Evolutionary conservation across 192 early-diverging fungal species (phyloP), one percentile per base, ranked within the genome.

Genomic region (Coemansia sp.): DNA sequence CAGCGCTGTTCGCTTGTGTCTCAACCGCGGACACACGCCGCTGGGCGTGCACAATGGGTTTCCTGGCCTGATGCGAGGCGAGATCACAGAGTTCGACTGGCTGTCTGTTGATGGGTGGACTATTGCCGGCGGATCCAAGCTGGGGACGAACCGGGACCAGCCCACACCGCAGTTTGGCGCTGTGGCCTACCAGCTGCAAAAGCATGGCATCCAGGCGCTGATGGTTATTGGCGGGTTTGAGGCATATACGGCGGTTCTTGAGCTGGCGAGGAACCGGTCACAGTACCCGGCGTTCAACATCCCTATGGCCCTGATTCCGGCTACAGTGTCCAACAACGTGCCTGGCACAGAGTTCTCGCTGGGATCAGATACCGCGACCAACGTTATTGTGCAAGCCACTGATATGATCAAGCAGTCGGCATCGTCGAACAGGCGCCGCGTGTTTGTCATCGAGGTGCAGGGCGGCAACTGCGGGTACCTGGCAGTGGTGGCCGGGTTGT

Each of bases 221-320:
- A 71, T 99, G 66, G 81, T 99, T n/a, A 83, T 99, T 46, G 96
- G 96, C 70, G 96, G 96, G 3, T 99, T 99, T 65, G 96, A 99
- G 74, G 96, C 91, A 4, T 96, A 88, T 77, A 91, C 90, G 21
- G 84, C 92, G 2, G 82, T 93, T 59, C 61, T 93, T 6, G 84
- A 87, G 45, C 77, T 99, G 69, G 84, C 88, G 60, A 75, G 86
- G 20, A 87, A 85, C 40, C 81, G 96, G 43, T n/a, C 63, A 5
- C 76, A 88, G 67, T 99, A 95, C 70, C 96, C 96, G 38, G 91
- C 93, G 2, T 91, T 99, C 74, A 89, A 91, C 68, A 97, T 99
- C 67, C 96, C 96, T 0, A 94, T 97, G 82, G 86, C 91, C 21
- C 86, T 92, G 59, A 81, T 99, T 8, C 96, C 96, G 6, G 96